These are phyloP conservation scores for Alternaria incomplexa DNA, from an alignment of 2,329 filamentous ascomycete genomes.

Conservation along the genomic window DNA sequence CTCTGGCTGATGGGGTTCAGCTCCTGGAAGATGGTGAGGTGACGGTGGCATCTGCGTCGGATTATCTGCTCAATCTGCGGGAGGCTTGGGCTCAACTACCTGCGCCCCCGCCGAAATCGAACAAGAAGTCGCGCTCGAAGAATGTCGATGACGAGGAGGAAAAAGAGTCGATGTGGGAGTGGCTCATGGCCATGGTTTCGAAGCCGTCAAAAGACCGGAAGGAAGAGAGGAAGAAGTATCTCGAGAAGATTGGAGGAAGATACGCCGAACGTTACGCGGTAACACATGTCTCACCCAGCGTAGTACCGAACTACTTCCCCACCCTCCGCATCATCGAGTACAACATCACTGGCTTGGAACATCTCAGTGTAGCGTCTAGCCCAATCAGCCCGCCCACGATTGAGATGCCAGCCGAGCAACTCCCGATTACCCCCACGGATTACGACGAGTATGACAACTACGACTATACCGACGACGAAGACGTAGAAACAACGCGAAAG, in stretches of 20 bases:
- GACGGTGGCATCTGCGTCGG: slow-evolving; percentile 68
- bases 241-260: slow-evolving; percentile 75
- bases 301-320: slow-evolving; percentile 93
- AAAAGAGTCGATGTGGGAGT: slow-evolving; percentile 28
- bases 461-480: slow-evolving; percentile 30
- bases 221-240: slow-evolving; percentile 61
- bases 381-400: neutral
- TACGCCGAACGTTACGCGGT: slow-evolving; percentile 87
- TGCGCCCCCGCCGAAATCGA: slow-evolving; percentile 37
- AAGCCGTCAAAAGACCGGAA: slow-evolving; percentile 26
- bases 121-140: slow-evolving; percentile 19
- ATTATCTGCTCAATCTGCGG: slow-evolving; percentile 81
- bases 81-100: slow-evolving; percentile 80
- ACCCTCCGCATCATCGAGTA: slow-evolving; percentile 92
- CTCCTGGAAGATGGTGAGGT: slow-evolving; percentile 58
- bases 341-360: slow-evolving; percentile 80
- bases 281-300: slow-evolving; percentile 79
- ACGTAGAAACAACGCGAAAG: slow-evolving; percentile 54
- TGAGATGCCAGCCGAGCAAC: slow-evolving; percentile 8
- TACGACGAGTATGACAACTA: slow-evolving; percentile 7
- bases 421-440: slow-evolving; percentile 7
- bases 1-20: slow-evolving; percentile 35
- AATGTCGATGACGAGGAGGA: slow-evolving; percentile 19
- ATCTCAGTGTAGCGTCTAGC: slow-evolving; percentile 33
- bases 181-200: slow-evolving; percentile 19